These are phyloP conservation scores for Coemansia sp. DNA, from an alignment of 192 early-diverging fungal species.

Conservation along the genomic window DNA sequence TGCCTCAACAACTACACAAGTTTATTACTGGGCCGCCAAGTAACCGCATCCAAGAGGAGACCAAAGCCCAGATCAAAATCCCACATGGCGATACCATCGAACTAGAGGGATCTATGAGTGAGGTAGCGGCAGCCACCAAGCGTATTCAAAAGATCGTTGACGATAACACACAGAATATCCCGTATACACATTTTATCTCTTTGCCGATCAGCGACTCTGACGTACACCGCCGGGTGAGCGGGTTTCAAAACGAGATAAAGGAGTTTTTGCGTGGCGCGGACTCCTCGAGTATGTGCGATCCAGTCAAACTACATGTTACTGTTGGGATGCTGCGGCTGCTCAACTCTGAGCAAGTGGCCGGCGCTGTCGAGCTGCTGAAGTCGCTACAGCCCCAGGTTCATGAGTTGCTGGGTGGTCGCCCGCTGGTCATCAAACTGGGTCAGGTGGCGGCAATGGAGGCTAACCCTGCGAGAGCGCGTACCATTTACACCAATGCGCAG, in stretches of 20 bases:
- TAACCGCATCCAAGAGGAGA: slow-evolving; percentile 3
- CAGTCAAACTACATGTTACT: slow-evolving; percentile 38
- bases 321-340: slow-evolving; percentile 50
- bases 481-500: slow-evolving; percentile 26
- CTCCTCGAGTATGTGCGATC: slow-evolving; percentile 16
- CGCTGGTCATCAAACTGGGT: slow-evolving; percentile 30
- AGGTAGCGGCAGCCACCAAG: slow-evolving; percentile 16
- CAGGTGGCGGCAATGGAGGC: slow-evolving; percentile 35
- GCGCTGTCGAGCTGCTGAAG: slow-evolving; percentile 29
- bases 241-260: slow-evolving; percentile 18
- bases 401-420: slow-evolving; percentile 14
- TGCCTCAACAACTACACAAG: slow-evolving; percentile 34
- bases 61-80: slow-evolving; percentile 30
- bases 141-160: slow-evolving; percentile 21
- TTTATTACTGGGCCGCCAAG: slow-evolving; percentile 19
- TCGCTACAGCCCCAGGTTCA: slow-evolving; percentile 23
- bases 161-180: slow-evolving; percentile 18
- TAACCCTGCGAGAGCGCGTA: slow-evolving; percentile 18
- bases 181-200: slow-evolving; percentile 51
- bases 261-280: background rate
- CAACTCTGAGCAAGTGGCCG: slow-evolving; percentile 13
- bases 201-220: slow-evolving; percentile 29
- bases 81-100: slow-evolving; percentile 26
- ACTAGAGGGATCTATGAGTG: slow-evolving; percentile 25
- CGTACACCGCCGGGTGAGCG: slow-evolving; percentile 31